Evolutionary conservation across 345 rosid genomes (phyloP), one percentile per base, ranked within the genome.

Genomic region (Tarenaya hassleriana): DNA sequence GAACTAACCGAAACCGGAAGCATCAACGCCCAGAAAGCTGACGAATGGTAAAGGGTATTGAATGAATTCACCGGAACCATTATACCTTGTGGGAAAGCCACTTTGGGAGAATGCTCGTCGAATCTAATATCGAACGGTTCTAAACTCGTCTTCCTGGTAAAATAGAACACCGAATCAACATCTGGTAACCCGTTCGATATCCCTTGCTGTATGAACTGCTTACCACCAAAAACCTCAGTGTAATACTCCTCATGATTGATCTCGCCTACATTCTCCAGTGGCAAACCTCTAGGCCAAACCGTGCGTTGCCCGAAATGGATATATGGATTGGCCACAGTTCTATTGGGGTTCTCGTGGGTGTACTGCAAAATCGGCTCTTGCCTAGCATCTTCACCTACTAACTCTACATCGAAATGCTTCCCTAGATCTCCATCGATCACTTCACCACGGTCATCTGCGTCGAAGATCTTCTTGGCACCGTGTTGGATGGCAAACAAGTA

Each of bases 271-370:
- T 88, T 77, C 69, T 92, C 97, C 69, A 88, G 77, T 3, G 99
- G 99, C 67, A 92, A 75, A 37, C 99, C 99, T 62, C 97, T 76
- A 55, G 99, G 99, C 99, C 99, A 92, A 69, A 92, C 92, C 0
- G 99, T 83, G 55, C 99, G 75, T 71, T 92, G 99, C 12, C 97
- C 97, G 4, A 92, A 92, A 74, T 92, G 99, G 34, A 92, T 71
- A 18, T 86, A 92, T 17, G 99, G 99, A 62, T 92, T 92, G 12
- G 81, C 83, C 46, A 92, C 79, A 61, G 81, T 81, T 66, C 88
- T 73, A 45, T 92, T 83, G 11, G 74, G 73, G 35, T 83, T 73
- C 18, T 88, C 94, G 33, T 92, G 99, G 62, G 88, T 83, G 40
- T 86, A 92, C 72, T 92, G 99, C 77, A 92, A 72, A 60, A 92